Evolutionary conservation across 352 stramenopile species (phyloP).

Genomic region (Halophytophthora batemanensis): DNA sequence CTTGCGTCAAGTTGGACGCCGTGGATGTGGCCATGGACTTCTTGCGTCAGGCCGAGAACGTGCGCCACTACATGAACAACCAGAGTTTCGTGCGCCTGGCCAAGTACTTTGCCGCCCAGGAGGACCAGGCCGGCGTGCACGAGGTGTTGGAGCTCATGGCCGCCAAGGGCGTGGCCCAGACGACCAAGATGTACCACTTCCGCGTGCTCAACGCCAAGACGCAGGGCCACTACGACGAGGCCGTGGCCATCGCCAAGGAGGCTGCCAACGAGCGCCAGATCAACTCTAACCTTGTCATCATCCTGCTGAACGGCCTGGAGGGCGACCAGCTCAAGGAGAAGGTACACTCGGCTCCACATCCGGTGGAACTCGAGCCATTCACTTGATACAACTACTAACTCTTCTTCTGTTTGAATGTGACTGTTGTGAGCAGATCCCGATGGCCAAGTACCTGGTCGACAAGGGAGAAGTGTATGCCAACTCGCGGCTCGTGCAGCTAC

Average conservation of each 20-base stretch:
- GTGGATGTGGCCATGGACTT: conserved; percentile 71
- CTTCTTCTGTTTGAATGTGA: neutral
- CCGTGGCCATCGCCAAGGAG: conserved; percentile 61
- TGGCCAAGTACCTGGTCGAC: conserved; percentile 76
- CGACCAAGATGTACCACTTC: conserved; percentile 77
- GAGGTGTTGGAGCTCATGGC: conserved; percentile 57
- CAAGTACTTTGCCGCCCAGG: conserved; percentile 50
- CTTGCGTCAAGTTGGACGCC: conserved; percentile 56
- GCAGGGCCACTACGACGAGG: conserved; percentile 54
- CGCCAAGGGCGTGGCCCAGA: conserved; percentile 39
- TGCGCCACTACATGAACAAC: conserved; percentile 77
- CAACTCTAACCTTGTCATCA: conserved; percentile 76
- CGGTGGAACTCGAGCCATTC: too few relatives aligned
- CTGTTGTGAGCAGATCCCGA: conserved; percentile 37
- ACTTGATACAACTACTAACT: neutral
- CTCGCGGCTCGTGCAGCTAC: conserved; percentile 46
- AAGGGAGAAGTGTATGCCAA: conserved; percentile 81
- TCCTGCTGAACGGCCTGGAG: conserved; percentile 61
- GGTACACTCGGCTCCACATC: conserved; percentile 14
- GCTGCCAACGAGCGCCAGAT: conserved; percentile 62
- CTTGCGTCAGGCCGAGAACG: conserved; percentile 60
- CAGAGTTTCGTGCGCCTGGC: conserved; percentile 74
- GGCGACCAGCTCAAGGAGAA: conserved; percentile 56
- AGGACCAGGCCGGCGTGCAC: conserved; percentile 55
- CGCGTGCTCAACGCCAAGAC: conserved; percentile 66